A percentile compares a stretch with the other conserved stretches of the same genome.
Evolutionary conservation across 257 asterid genomes (phyloP).

Genomic region (Perilla frutescens): DNA sequence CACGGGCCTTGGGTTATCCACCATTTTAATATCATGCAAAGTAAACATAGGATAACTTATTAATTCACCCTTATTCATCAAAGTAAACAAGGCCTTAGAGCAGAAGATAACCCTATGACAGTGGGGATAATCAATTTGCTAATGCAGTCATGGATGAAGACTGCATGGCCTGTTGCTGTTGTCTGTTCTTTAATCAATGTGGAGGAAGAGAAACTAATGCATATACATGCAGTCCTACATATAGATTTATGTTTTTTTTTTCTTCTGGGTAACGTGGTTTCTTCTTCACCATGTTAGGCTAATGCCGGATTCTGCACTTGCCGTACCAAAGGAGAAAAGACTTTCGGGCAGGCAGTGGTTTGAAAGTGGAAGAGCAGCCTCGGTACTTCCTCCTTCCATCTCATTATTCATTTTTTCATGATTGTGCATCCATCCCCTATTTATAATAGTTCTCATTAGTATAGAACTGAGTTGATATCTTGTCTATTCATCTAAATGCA

Average conservation of each 20-base stretch:
- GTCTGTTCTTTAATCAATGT: not conserved
- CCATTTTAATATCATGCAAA: too few relatives aligned
- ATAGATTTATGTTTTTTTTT: not conserved
- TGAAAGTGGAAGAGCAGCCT: constrained; percentile 79
- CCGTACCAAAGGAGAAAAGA: constrained; percentile 86
- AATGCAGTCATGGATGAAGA: constrained; percentile 22
- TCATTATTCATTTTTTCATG: constrained; percentile 25
- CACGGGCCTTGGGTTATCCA: too few relatives aligned
- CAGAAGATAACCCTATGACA: not conserved
- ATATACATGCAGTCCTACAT: not conserved
- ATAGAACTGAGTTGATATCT: not conserved
- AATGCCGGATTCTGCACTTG: constrained; percentile 95
- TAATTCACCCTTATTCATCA: too few relatives aligned
- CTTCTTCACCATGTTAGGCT: constrained; percentile 55
- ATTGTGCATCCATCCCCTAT: not conserved
- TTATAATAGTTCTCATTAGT: constrained; percentile 3
- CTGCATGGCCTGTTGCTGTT: not conserved
- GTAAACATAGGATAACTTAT: too few relatives aligned
- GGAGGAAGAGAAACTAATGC: constrained; percentile 9
- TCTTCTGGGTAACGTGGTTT: constrained; percentile 7
- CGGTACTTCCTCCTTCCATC: constrained; percentile 48
- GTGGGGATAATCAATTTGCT: not conserved
- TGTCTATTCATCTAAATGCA: constrained; percentile 16
- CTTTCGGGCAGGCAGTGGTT: constrained; percentile 95
- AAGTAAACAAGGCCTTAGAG: too few relatives aligned